phyloP scores from a whole-genome alignment of 2,329 filamentous ascomycete genomes.

The Pyrenophora teres region DNA sequence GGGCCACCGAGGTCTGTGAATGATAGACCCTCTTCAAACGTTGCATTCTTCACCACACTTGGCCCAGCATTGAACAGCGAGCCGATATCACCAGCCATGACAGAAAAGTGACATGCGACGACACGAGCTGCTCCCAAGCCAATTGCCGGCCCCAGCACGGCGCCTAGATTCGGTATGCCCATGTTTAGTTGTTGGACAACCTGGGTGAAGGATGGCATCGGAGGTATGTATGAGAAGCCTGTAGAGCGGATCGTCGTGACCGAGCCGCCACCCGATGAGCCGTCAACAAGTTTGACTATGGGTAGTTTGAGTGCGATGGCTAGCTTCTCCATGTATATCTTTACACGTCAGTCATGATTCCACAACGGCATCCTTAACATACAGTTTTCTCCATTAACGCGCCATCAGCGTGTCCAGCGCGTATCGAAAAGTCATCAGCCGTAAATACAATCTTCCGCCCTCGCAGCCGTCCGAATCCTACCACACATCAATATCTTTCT shows the following conservation, averaged over 20 bases:
- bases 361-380: neutral
- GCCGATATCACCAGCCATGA: conserved; percentile 68
- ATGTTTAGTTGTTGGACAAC: conserved; percentile 64
- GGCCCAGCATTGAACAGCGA: conserved; percentile 68
- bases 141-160: conserved; percentile 66
- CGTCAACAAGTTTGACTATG: conserved; percentile 68
- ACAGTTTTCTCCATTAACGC: conserved; percentile 61
- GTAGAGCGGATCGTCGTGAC: conserved; percentile 62
- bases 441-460: conserved; percentile 64
- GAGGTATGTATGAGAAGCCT: conserved; percentile 65
- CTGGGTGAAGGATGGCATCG: conserved; percentile 58
- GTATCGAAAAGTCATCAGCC: conserved; percentile 66
- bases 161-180: conserved; percentile 68
- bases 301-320: conserved; percentile 62
- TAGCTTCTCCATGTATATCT: conserved; percentile 65
- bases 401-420: conserved; percentile 68
- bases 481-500: neutral
- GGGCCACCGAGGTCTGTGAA: conserved; percentile 66
- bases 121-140: conserved; percentile 66
- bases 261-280: conserved; percentile 65
- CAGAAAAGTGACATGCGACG: conserved; percentile 66
- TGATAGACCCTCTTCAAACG: conserved; percentile 66
- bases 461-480: conserved; percentile 56
- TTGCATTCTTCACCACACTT: conserved; percentile 65
- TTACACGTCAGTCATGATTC: conserved; percentile 15